Conservation (phyloP, 441 rosid species). For the Arabidopsis lyrata region DNA sequence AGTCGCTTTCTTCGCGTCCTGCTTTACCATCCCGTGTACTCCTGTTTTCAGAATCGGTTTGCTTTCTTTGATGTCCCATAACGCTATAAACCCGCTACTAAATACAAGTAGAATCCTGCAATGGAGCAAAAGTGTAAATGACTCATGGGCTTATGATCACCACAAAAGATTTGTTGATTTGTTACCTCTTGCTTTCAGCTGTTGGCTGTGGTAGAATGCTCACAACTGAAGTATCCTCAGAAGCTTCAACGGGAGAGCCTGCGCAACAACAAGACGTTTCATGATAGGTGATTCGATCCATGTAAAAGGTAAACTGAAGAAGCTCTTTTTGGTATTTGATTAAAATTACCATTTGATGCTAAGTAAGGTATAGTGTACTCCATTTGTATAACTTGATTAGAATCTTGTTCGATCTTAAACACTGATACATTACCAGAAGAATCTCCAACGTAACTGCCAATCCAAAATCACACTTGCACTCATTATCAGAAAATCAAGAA, state of each 20-base stretch:
- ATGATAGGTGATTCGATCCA: background rate
- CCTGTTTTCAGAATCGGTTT: conserved; percentile 64
- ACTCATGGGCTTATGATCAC: background rate
- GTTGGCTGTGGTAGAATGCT: conserved; percentile 74
- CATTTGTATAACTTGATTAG: conserved; percentile 56
- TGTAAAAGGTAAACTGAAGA: background rate
- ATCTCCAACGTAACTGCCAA: conserved; percentile 80
- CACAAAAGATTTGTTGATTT: conserved; percentile 2
- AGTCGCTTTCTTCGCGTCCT: conserved; percentile 69
- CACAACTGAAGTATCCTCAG: conserved; percentile 61
- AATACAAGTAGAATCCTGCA: conserved; percentile 82
- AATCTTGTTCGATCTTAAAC: conserved; percentile 67
- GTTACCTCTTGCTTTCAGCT: conserved; percentile 87
- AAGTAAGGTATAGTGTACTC: conserved; percentile 73
- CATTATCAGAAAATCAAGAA: conserved; percentile 28
- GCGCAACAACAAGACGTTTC: conserved; percentile 24
- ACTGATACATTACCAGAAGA: conserved; percentile 75
- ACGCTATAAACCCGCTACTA: conserved; percentile 65
- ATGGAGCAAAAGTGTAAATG: conserved; percentile 8
- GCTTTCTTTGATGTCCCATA: conserved; percentile 86
- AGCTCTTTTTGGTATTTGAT: background rate
- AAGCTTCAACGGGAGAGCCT: conserved; percentile 67
- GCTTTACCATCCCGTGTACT: conserved; percentile 62
- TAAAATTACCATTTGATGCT: conserved; percentile 72
- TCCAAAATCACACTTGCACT: conserved; percentile 26